phyloP scores from a whole-genome alignment of 345 rosid genomes.

The Arabidopsis suecica region DNA sequence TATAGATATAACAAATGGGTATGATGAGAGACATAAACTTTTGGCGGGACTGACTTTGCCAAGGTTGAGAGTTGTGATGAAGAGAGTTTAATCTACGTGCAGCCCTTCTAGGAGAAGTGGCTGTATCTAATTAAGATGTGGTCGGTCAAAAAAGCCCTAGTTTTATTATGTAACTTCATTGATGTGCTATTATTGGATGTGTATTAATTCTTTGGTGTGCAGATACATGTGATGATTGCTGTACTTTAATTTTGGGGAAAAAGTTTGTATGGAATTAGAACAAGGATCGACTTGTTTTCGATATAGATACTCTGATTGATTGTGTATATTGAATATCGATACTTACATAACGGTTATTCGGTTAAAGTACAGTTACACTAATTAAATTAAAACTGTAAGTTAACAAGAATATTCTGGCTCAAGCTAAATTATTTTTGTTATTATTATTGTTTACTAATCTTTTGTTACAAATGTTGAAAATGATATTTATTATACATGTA shows the following conservation, averaged over 20 bases:
- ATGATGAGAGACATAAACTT: constrained; percentile 18
- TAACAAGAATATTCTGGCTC: not conserved
- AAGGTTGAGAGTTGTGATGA: constrained; percentile 26
- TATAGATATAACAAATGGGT: constrained; percentile 4
- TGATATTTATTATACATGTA: too few species aligned
- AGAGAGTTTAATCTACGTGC: constrained; percentile 38
- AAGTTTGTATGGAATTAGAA: constrained; percentile 21
- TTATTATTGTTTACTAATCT: too few species aligned
- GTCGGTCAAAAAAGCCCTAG: constrained; percentile 23
- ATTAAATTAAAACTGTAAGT: not conserved
- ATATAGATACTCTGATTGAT: not conserved
- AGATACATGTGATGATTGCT: not conserved
- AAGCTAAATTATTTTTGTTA: too few species aligned
- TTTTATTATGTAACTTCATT: constrained; percentile 38
- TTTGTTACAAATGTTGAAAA: too few species aligned
- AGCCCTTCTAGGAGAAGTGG: constrained; percentile 36
- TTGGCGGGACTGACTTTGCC: constrained; percentile 29
- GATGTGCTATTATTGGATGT: constrained; percentile 20
- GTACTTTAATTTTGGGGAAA: constrained; percentile 5
- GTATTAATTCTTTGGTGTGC: constrained; percentile 36
- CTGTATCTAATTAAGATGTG: constrained; percentile 32
- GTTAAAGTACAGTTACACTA: not conserved
- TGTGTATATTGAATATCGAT: not conserved
- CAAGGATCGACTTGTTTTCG: constrained; percentile 17
- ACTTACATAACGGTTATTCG: not conserved